These are phyloP conservation scores for Anisodus acutangulus DNA, from an alignment of 257 asterid genomes.

Conservation along the genomic window DNA sequence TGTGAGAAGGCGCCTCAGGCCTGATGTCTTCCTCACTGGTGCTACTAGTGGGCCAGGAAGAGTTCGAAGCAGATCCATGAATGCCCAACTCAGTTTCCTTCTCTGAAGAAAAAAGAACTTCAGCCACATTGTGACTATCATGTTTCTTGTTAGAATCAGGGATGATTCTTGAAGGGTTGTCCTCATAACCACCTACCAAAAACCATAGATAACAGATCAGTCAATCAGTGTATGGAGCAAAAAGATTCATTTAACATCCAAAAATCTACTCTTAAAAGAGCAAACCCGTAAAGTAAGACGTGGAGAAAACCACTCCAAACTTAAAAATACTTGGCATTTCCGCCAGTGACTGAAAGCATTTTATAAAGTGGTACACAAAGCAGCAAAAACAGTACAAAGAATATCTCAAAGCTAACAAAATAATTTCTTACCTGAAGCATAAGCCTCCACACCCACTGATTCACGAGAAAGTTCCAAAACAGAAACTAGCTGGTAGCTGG, in stretches of 20 bases:
- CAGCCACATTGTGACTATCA: conserved; percentile 23
- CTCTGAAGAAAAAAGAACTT: conserved; percentile 7
- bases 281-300: neutral
- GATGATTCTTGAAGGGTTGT: neutral
- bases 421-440: conserved; percentile 45
- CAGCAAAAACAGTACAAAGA: neutral
- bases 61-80: conserved; percentile 42
- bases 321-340: neutral
- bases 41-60: conserved; percentile 61
- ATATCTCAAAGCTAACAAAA: neutral
- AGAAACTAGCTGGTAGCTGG: conserved; percentile 34
- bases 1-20: conserved; percentile 40
- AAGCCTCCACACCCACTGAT: conserved; percentile 31
- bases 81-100: conserved; percentile 27
- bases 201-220: neutral
- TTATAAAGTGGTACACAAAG: neutral
- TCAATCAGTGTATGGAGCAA: neutral
- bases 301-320: neutral
- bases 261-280: conserved; percentile 10
- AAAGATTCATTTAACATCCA: conserved; percentile 1
- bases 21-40: conserved; percentile 57
- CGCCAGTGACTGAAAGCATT: neutral
- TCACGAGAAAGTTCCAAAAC: conserved; percentile 40
- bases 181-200: conserved; percentile 19
- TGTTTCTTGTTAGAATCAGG: conserved; percentile 1